Percentiles rank a stretch among this genome's conserved stretches.
Evolutionary conservation across 169 alveolate species (phyloP).

Genomic region (Plasmodium gonderi): DNA sequence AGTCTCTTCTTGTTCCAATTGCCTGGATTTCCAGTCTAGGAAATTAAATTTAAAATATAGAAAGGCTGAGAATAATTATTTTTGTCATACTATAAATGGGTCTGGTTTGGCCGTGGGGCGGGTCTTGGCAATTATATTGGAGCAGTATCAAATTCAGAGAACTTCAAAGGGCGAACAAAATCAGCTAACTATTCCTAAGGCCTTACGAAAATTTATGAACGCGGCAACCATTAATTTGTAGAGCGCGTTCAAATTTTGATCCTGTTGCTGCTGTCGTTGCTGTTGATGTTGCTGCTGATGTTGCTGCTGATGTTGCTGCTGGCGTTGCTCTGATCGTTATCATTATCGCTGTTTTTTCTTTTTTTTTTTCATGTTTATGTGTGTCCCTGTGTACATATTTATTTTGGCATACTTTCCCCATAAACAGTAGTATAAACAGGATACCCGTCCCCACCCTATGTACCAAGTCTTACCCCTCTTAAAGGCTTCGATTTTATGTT

Average conservation of each 20-base stretch:
- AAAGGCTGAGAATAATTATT: slow-evolving; percentile 33
- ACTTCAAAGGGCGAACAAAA: slow-evolving; percentile 51
- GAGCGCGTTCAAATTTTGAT: too few relatives aligned
- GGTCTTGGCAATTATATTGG: slow-evolving; percentile 82
- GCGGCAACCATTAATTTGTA: not conserved
- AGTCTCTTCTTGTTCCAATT: slow-evolving; percentile 84
- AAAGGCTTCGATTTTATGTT: not conserved
- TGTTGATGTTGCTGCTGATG: too few relatives aligned
- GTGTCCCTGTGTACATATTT: too few relatives aligned
- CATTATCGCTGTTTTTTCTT: too few relatives aligned
- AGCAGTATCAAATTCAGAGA: slow-evolving; percentile 73
- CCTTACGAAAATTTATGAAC: slow-evolving; percentile 78
- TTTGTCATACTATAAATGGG: slow-evolving; percentile 83
- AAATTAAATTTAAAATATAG: slow-evolving; percentile 73
- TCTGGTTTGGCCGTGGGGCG: slow-evolving; percentile 87
- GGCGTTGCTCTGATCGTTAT: too few relatives aligned
- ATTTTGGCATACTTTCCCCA: too few relatives aligned
- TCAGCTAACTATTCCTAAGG: slow-evolving; percentile 77
- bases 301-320: too few relatives aligned
- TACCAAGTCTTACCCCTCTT: too few relatives aligned
- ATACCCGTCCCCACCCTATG: not conserved
- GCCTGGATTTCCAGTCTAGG: slow-evolving; percentile 82
- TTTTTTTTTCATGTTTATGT: too few relatives aligned
- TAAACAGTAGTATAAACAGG: too few relatives aligned
- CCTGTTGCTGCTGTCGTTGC: too few relatives aligned